Percentiles rank a stretch among this genome's conserved stretches.
These are phyloP conservation scores for Parascedosporium putredinis DNA, from an alignment of 2,329 filamentous ascomycete genomes.

Conservation along the genomic window DNA sequence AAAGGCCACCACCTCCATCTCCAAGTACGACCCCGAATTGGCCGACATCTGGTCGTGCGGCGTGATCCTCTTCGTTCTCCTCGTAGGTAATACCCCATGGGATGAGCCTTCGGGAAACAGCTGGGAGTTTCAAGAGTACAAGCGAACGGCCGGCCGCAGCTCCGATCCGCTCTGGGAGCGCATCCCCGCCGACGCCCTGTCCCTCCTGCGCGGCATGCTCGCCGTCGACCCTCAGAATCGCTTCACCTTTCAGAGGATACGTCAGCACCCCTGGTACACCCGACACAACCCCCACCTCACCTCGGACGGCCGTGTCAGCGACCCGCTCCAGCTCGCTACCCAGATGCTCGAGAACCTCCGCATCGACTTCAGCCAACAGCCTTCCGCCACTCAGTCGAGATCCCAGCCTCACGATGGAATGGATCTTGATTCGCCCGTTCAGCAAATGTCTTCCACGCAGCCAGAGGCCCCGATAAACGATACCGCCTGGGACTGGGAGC, in stretches of 20 bases:
- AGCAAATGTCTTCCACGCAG: slow-evolving; percentile 66
- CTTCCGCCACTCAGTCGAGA: slow-evolving; percentile 35
- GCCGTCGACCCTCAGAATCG: slow-evolving; percentile 62
- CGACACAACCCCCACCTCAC: slow-evolving; percentile 68
- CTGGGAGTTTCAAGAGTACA: slow-evolving; percentile 86
- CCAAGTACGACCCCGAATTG: slow-evolving; percentile 64
- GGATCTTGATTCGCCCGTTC: slow-evolving; percentile 50
- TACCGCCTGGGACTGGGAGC: slow-evolving; percentile 78
- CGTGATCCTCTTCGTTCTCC: slow-evolving; percentile 89
- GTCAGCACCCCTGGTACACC: slow-evolving; percentile 91
- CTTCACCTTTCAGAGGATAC: slow-evolving; percentile 78
- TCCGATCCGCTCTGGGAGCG: slow-evolving; percentile 77
- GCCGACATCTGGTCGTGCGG: slow-evolving; percentile 97
- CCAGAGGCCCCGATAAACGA: slow-evolving; percentile 70
- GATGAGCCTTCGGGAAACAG: slow-evolving; percentile 79
- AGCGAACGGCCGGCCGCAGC: slow-evolving; percentile 67
- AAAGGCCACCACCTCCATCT: slow-evolving; percentile 30
- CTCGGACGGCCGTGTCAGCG: slow-evolving; percentile 60
- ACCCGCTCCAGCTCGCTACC: slow-evolving; percentile 80
- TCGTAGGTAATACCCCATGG: slow-evolving; percentile 97
- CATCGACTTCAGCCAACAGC: slow-evolving; percentile 72
- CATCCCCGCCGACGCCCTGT: slow-evolving; percentile 63
- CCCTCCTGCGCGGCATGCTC: slow-evolving; percentile 88
- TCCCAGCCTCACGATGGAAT: slow-evolving; percentile 32
- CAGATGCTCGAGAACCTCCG: slow-evolving; percentile 86